These are phyloP conservation scores for Aspergillus brasiliensis DNA, from an alignment of 2,329 filamentous ascomycete genomes.

Conservation along the genomic window DNA sequence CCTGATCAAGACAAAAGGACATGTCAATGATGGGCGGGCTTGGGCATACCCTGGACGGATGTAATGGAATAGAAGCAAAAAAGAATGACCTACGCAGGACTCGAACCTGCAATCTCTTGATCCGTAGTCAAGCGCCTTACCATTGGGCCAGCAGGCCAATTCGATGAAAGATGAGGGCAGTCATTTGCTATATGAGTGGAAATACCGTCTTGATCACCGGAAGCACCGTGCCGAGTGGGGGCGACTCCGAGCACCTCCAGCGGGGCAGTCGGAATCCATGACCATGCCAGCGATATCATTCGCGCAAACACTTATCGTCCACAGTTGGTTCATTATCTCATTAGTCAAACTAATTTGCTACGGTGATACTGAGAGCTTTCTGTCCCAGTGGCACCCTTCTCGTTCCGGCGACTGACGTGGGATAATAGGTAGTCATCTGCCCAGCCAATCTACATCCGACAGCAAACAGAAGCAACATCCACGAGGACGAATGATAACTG, in stretches of 20 bases:
- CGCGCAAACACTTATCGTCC: constrained; percentile 1
- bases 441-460: background rate
- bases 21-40: background rate
- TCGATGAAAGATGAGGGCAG: accelerated
- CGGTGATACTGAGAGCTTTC: background rate
- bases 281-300: constrained; percentile 6
- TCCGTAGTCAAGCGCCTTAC: constrained; percentile 28
- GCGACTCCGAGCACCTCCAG: background rate
- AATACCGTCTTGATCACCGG: constrained; percentile 4
- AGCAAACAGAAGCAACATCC: background rate
- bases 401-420: constrained; percentile 9
- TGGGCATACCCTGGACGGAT: background rate
- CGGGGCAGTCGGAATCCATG: constrained; percentile 11
- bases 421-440: background rate
- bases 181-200: too few species aligned
- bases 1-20: background rate
- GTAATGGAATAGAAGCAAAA: constrained; percentile 21
- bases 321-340: background rate
- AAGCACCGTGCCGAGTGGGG: constrained; percentile 28
- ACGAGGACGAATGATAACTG: constrained; percentile 6
- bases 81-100: constrained; percentile 38
- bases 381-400: constrained; percentile 5
- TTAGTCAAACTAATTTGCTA: background rate
- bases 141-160: constrained; percentile 31
- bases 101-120: constrained; percentile 56